A percentile compares a stretch with the other conserved stretches of the same genome.
These are phyloP conservation scores for Auricularia sp. DNA, from an alignment of 768 basidiomycete species.

Conservation along the genomic window DNA sequence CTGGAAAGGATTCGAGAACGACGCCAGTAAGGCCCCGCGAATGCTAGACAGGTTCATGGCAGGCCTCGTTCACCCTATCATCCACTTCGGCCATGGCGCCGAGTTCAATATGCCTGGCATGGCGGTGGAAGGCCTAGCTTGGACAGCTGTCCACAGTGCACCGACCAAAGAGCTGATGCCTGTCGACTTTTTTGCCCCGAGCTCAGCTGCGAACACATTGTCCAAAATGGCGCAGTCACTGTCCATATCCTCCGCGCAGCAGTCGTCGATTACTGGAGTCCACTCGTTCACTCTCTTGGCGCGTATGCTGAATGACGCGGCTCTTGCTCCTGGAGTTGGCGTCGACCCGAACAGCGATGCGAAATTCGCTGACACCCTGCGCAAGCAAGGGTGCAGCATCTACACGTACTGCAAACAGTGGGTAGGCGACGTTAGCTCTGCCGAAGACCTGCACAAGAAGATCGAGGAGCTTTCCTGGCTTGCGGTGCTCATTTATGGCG, in stretches of 20 bases:
- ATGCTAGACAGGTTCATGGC: conserved; percentile 50
- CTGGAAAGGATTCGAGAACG: conserved; percentile 14
- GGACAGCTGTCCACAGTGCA: conserved; percentile 38
- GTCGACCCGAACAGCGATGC: conserved; percentile 3
- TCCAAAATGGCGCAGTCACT: not conserved
- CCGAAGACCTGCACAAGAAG: conserved; percentile 36
- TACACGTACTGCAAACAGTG: conserved; percentile 8
- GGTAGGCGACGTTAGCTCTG: conserved; percentile 8
- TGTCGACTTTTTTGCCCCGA: conserved; percentile 13
- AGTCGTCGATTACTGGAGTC: conserved; percentile 9
- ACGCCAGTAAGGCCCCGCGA: conserved; percentile 27
- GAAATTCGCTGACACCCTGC: conserved; percentile 6
- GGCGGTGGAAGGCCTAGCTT: conserved; percentile 53
- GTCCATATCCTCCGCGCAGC: conserved; percentile 1
- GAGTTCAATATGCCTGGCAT: conserved; percentile 54
- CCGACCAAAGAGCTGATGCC: conserved; percentile 27
- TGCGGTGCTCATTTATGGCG: conserved; percentile 42
- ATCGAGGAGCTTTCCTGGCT: conserved; percentile 56
- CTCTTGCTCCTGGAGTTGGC: conserved; percentile 5
- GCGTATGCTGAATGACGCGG: conserved; percentile 40
- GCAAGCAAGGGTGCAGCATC: conserved; percentile 13
- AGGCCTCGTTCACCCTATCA: conserved; percentile 54
- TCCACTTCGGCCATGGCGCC: conserved; percentile 51
- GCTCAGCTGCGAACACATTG: not conserved
- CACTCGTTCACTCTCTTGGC: conserved; percentile 46